Conservation (phyloP, 805 yeast genomes). For the Torulaspora delbrueckii region DNA sequence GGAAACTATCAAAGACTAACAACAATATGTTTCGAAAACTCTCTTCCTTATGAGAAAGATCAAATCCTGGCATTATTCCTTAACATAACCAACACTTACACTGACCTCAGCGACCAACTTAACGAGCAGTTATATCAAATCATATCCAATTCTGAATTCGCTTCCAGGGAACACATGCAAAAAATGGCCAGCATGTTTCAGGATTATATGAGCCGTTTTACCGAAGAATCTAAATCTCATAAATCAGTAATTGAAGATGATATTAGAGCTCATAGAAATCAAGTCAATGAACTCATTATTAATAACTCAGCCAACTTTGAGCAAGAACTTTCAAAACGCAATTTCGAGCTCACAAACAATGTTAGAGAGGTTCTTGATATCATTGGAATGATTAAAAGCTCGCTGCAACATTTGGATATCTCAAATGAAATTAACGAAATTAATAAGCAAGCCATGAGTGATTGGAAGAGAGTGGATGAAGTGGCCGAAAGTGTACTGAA, state of each 20-base stretch:
- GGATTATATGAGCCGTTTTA: constrained; percentile 6
- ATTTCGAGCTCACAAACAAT: constrained; percentile 8
- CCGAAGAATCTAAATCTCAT: constrained; percentile 5
- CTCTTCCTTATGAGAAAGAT: constrained; percentile 49
- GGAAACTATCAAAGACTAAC: constrained; percentile 57
- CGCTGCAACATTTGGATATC: constrained; percentile 25
- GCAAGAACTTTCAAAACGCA: constrained; percentile 1
- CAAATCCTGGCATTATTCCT: constrained; percentile 44
- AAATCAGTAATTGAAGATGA: constrained; percentile 9
- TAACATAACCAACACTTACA: constrained; percentile 42
- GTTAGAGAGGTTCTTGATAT: constrained; percentile 10
- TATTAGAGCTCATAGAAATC: constrained; percentile 4
- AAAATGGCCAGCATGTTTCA: constrained; percentile 7
- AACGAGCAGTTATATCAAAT: constrained; percentile 9
- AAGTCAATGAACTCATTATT: constrained; percentile 4
- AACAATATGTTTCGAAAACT: constrained; percentile 49
- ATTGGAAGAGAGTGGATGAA: constrained; percentile 5
- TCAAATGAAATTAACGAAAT: constrained; percentile 14
- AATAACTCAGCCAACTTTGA: constrained; percentile 4
- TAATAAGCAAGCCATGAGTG: constrained; percentile 6
- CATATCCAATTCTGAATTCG: constrained; percentile 8
- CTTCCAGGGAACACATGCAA: constrained; percentile 7
- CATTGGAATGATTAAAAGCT: constrained; percentile 15
- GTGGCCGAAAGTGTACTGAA: constrained; percentile 1
- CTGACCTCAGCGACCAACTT: constrained; percentile 17